Percentiles rank a stretch among this genome's conserved stretches.
Conservation (phyloP, 2,329 filamentous ascomycete species). For the Falciphora oryzae region DNA sequence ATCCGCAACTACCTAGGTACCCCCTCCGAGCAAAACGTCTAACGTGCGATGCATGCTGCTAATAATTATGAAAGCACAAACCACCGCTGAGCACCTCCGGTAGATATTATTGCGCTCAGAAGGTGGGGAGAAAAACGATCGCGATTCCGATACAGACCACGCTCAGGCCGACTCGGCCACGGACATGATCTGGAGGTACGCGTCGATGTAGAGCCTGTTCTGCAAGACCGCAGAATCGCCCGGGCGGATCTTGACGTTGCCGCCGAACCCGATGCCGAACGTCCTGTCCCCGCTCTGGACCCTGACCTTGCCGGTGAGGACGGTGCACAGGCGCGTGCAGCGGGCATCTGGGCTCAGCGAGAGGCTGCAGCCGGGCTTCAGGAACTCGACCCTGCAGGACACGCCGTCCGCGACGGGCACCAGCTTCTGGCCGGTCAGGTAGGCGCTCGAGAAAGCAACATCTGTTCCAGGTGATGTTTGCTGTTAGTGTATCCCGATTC, state of each 20-base stretch:
- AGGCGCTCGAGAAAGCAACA: conserved; percentile 29
- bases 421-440: conserved; percentile 20
- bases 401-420: conserved; percentile 22
- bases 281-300: conserved; percentile 23
- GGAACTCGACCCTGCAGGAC: conserved; percentile 22
- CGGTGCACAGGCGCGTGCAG: conserved; percentile 21
- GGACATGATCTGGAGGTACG: conserved; percentile 30
- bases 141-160: too few species aligned
- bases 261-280: conserved; percentile 37
- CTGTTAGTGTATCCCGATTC: background rate
- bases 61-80: too few species aligned
- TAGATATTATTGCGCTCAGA: too few species aligned
- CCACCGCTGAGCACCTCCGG: too few species aligned
- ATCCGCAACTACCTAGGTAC: background rate
- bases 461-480: conserved; percentile 14
- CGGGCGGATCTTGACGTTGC: conserved; percentile 37
- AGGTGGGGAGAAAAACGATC: background rate
- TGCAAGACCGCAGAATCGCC: conserved; percentile 30
- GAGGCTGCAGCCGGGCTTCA: conserved; percentile 20
- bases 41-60: too few species aligned
- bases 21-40: too few species aligned
- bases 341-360: conserved; percentile 15
- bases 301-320: conserved; percentile 25
- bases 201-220: conserved; percentile 40
- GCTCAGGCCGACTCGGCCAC: background rate